phyloP scores from a whole-genome alignment of 345 rosid species.

The Murraya koenigii region DNA sequence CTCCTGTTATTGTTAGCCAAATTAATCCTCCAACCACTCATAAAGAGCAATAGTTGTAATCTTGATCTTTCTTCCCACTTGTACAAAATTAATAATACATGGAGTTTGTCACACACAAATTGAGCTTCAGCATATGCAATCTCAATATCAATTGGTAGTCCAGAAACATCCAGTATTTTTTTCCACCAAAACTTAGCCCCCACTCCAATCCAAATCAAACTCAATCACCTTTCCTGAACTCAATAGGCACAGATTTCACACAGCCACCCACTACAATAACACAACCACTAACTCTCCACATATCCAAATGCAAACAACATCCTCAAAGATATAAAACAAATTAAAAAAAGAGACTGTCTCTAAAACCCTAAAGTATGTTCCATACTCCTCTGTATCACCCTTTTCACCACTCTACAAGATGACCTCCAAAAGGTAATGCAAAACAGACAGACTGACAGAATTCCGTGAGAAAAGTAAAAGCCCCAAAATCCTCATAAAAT shows the following conservation, averaged over 20 bases:
- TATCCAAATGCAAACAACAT: neutral
- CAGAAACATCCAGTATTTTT: neutral
- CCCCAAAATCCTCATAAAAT: neutral
- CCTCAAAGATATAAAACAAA: neutral
- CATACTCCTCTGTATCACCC: neutral
- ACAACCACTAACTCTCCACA: neutral
- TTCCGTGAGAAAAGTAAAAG: neutral
- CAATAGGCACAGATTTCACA: neutral
- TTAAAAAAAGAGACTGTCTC: neutral
- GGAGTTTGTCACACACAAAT: neutral
- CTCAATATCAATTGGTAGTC: neutral
- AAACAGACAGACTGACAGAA: neutral
- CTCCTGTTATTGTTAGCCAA: neutral
- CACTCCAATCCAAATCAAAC: neutral
- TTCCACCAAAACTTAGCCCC: neutral
- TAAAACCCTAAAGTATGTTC: neutral
- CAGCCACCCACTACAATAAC: neutral
- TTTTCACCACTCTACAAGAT: neutral
- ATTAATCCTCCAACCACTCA: neutral
- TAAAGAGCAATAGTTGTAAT: neutral
- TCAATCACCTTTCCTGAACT: neutral
- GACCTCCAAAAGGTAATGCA: neutral
- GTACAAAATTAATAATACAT: neutral
- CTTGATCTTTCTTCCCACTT: neutral
- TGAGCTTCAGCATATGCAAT: neutral